Percentiles rank a stretch among this genome's conserved stretches.
Conservation (phyloP, 768 basidiomycete species). For the Fibroporia radiculosa region DNA sequence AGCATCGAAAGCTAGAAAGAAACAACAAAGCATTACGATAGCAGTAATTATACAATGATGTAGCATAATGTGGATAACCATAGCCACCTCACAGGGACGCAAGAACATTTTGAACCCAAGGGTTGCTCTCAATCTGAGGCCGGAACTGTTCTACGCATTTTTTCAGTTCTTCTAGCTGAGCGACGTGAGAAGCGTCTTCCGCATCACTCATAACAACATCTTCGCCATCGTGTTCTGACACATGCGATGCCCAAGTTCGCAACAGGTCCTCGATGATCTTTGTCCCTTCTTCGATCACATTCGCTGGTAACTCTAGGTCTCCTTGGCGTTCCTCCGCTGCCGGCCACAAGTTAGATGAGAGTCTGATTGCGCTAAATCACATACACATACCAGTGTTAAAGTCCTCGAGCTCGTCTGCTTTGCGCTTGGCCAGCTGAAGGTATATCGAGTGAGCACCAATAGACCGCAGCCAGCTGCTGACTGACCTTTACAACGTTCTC, state of each 20-base stretch:
- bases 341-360: conserved; percentile 9
- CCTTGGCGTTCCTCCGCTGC: conserved; percentile 23
- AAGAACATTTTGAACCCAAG: conserved; percentile 67
- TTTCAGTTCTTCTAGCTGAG: conserved; percentile 41
- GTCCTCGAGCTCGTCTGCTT: conserved; percentile 88
- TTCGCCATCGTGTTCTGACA: conserved; percentile 29
- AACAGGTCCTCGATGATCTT: conserved; percentile 76
- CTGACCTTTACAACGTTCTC: conserved; percentile 83
- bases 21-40: no score
- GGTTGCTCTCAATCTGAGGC: conserved; percentile 65
- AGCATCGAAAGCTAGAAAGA: no score
- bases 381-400: conserved; percentile 45
- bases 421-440: conserved; percentile 75
- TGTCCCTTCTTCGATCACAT: conserved; percentile 73
- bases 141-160: conserved; percentile 57
- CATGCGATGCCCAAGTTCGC: conserved; percentile 46
- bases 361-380: not conserved
- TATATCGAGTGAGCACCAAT: not conserved
- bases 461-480: not conserved
- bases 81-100: conserved; percentile 11
- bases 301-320: conserved; percentile 40
- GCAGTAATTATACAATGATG: no score
- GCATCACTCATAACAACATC: conserved; percentile 48
- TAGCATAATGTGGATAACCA: no score
- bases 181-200: conserved; percentile 24